A percentile compares a stretch with the other conserved stretches of the same genome.
phyloP scores from a whole-genome alignment of 75 land plant species.

The Gnetum montanum region DNA sequence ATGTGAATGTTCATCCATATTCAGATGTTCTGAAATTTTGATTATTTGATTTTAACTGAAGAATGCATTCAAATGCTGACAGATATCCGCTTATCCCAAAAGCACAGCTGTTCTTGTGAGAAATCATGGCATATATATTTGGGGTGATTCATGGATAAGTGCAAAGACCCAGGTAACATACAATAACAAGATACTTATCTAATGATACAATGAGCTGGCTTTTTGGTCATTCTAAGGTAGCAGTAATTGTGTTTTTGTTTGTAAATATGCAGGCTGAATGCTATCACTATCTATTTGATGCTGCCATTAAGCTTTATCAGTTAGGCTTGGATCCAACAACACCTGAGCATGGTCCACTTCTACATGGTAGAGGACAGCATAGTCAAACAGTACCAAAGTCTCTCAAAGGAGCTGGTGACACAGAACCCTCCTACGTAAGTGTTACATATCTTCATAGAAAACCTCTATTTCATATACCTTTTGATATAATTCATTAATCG shows the following conservation, averaged over 20 bases:
- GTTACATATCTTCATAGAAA: background rate
- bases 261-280: conserved; percentile 77
- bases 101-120: conserved; percentile 96
- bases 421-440: conserved; percentile 23
- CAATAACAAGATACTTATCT: background rate
- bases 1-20: too few relatives aligned
- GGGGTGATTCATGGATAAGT: conserved; percentile 99
- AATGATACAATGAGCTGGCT: background rate
- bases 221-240: too few relatives aligned
- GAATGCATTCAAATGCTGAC: conserved; percentile 9
- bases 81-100: conserved; percentile 97
- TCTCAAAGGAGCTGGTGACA: conserved; percentile 6
- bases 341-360: conserved; percentile 69
- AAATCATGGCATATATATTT: conserved; percentile 96
- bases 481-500: too few relatives aligned
- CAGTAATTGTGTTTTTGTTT: background rate
- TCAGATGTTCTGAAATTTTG: too few relatives aligned
- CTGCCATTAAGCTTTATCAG: conserved; percentile 81
- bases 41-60: too few relatives aligned
- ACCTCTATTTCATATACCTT: too few relatives aligned
- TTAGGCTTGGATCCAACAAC: conserved; percentile 82
- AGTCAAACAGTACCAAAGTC: conserved; percentile 6
- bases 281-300: conserved; percentile 97
- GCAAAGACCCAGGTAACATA: conserved; percentile 99
- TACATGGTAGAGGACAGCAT: background rate